Evolutionary conservation across 2,329 filamentous ascomycete genomes (phyloP), one percentile per base, ranked within the genome.

Genomic region (Periconia macrospinosa): DNA sequence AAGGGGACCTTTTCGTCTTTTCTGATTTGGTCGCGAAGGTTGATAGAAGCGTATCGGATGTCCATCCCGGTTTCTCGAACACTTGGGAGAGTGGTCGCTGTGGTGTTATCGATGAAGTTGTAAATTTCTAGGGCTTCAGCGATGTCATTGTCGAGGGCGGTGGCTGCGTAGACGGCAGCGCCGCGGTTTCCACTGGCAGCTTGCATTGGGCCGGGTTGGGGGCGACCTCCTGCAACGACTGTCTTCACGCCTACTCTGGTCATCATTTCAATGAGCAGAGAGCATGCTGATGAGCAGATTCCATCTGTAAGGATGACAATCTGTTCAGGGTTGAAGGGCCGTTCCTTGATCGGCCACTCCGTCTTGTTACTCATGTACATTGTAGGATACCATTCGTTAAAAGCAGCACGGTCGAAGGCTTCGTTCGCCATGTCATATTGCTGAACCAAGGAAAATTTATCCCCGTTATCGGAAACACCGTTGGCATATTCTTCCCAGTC

Each of bases 121-220:
- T 52, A 52, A n/a, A 57, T 30, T 2, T 27, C 30, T 17, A 45
- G 35, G 1, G 50, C 60, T 14, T 50, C 20, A 40, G 41, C 13
- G 11, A 72, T 59, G 37, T 67, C 60, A 70, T 70, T n/a, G 67
- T 74, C 20, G 61, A 71, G 46, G 62, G 68, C 45, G 72, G 73
- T 52, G 63, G 59, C 59, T 35, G 56, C 56, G 53, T 63, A 65
- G 2, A 76, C 66, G 53, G 75, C 68, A 0, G 73, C 69, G 17
- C 86, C 86, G 55, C 85, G 83, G 33, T 81, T 80, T 15, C 86
- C 86, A 14, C 84, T 81, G 15, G 84, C 77, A 2, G 78, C 81
- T 72, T 87, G 84, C 76, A 87, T 87, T 0, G 79, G 78, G 1
- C 69, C 71, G 0, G 75, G 62, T 6, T 70, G 65, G 0, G 85